A percentile compares a stretch with the other conserved stretches of the same genome.
Evolutionary conservation across 2,329 filamentous ascomycete species (phyloP).

Genomic region (Apiospora hydei): DNA sequence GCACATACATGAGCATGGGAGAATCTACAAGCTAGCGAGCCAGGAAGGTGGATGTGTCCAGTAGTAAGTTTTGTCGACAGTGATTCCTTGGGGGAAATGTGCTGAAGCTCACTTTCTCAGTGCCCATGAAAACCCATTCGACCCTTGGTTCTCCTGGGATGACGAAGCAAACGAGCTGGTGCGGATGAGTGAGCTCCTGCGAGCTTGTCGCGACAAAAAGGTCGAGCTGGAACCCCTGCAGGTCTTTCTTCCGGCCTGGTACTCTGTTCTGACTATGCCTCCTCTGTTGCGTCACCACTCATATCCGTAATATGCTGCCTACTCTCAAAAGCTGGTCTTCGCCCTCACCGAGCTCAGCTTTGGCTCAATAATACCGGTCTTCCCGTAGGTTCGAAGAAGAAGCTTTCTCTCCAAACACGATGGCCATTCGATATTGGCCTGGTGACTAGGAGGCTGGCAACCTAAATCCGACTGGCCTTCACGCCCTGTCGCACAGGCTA

Average conservation of each 20-base stretch:
- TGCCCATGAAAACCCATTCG: not conserved
- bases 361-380: too few relatives aligned
- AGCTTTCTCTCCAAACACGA: too few relatives aligned
- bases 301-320: not conserved
- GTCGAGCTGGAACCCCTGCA: not conserved
- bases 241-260: not conserved
- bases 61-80: not conserved
- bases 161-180: not conserved
- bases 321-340: too few relatives aligned
- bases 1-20: not conserved
- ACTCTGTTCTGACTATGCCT: not conserved
- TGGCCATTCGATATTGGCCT: too few relatives aligned
- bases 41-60: not conserved
- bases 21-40: not conserved
- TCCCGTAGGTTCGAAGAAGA: too few relatives aligned
- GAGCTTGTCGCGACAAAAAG: slow-evolving; percentile 4
- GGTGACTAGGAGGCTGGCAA: too few relatives aligned
- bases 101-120: not conserved
- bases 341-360: too few relatives aligned
- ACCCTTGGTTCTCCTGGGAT: not conserved
- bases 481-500: too few relatives aligned
- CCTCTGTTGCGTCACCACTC: not conserved
- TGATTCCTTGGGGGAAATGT: not conserved
- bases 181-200: not conserved
- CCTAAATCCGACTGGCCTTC: too few relatives aligned